Evolutionary conservation across 495 filamentous ascomycete genomes (phyloP).

Genomic region (Aspergillus cristatus): DNA sequence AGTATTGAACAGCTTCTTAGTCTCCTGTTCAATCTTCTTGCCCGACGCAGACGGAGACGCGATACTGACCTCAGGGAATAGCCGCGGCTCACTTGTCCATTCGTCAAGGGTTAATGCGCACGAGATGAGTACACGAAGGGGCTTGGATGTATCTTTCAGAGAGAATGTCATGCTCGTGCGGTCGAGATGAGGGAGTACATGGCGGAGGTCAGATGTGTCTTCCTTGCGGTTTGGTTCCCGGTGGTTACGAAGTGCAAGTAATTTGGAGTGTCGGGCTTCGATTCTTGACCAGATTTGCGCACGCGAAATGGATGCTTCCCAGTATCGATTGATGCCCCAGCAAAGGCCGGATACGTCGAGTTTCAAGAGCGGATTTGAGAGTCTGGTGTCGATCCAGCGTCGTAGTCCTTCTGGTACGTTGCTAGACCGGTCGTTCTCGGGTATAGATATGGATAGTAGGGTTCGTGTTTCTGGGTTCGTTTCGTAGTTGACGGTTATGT

Average conservation of each 20-base stretch:
- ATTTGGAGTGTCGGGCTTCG: conserved; percentile 14
- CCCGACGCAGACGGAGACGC: conserved; percentile 10
- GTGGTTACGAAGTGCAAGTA: conserved; percentile 1
- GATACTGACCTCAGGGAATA: conserved; percentile 27
- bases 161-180: conserved; percentile 31
- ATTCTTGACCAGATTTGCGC: conserved; percentile 32
- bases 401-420: conserved; percentile 24
- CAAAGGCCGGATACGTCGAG: conserved; percentile 35
- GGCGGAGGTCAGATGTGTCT: conserved; percentile 16
- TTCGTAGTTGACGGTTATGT: conserved; percentile 28
- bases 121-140: conserved; percentile 20
- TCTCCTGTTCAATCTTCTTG: conserved; percentile 27
- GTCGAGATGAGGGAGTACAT: conserved; percentile 28
- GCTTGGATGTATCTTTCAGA: conserved; percentile 4
- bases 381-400: conserved; percentile 30
- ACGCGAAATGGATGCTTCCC: conserved; percentile 30
- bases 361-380: conserved; percentile 26
- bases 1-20: conserved; percentile 29
- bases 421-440: conserved; percentile 11
- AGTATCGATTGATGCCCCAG: conserved; percentile 36
- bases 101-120: conserved; percentile 28
- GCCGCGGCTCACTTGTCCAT: conserved; percentile 33
- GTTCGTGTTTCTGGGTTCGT: conserved; percentile 31
- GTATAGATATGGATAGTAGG: conserved; percentile 23
- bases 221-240: background rate